phyloP scores from a whole-genome alignment of 768 basidiomycete genomes.

The Mycena maculata region DNA sequence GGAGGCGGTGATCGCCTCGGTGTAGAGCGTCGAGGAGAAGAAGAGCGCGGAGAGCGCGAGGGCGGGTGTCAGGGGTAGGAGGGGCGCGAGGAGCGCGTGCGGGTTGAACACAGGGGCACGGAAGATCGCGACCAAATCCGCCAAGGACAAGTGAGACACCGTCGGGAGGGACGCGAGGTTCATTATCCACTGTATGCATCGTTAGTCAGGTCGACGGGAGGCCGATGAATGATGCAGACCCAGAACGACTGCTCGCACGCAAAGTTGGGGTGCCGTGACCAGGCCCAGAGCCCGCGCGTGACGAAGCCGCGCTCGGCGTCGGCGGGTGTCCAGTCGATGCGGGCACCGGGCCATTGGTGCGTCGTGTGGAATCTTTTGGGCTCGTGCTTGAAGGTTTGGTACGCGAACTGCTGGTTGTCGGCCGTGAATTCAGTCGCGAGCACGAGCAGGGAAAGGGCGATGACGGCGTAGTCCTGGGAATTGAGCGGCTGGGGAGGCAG shows the following conservation, averaged over 20 bases:
- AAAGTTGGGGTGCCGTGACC: constrained; percentile 93
- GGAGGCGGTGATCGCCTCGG: constrained; percentile 79
- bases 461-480: constrained; percentile 72
- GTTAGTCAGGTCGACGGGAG: constrained; percentile 5
- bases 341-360: constrained; percentile 73
- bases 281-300: constrained; percentile 88
- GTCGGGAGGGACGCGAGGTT: constrained; percentile 73
- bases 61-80: constrained; percentile 59
- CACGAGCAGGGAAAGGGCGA: constrained; percentile 65
- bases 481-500: constrained; percentile 64
- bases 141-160: constrained; percentile 45
- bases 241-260: constrained; percentile 90
- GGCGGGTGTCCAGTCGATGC: constrained; percentile 72
- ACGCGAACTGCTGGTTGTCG: constrained; percentile 93
- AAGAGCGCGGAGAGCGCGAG: constrained; percentile 77
- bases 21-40: constrained; percentile 79
- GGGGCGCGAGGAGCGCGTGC: constrained; percentile 12
- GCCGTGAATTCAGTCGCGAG: constrained; percentile 82
- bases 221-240: constrained; percentile 56
- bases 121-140: constrained; percentile 33
- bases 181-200: constrained; percentile 65
- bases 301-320: constrained; percentile 86
- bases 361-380: constrained; percentile 53
- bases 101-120: constrained; percentile 17
- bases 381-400: constrained; percentile 80